phyloP scores from a whole-genome alignment of 805 yeast species.

The Candida patagonica region DNA sequence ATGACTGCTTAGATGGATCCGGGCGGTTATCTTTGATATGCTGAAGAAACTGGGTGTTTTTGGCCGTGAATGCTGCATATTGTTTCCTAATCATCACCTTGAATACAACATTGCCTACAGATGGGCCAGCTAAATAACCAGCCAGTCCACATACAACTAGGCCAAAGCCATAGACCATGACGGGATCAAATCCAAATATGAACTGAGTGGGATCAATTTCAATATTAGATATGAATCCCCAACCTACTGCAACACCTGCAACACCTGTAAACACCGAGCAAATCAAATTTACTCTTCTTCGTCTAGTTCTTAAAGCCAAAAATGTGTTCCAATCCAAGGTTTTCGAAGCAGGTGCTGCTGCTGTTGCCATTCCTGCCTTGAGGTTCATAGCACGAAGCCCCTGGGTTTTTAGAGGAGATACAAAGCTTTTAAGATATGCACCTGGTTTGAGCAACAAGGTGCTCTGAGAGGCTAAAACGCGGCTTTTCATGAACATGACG shows the following conservation, averaged over 20 bases:
- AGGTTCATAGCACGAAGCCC: too few species aligned
- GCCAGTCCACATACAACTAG: constrained; percentile 61
- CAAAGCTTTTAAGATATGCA: not conserved
- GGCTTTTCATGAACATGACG: not conserved
- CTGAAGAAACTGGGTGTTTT: constrained; percentile 65
- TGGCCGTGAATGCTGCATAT: constrained; percentile 28
- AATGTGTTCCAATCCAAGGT: constrained; percentile 69
- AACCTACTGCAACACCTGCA: constrained; percentile 56
- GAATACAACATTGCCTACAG: constrained; percentile 65
- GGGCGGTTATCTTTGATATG: constrained; percentile 74
- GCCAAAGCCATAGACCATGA: constrained; percentile 68
- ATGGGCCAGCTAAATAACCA: constrained; percentile 80
- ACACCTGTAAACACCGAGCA: constrained; percentile 63
- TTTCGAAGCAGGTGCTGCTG: not conserved
- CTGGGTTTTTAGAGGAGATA: not conserved
- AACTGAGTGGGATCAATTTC: constrained; percentile 84
- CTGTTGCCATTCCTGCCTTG: not conserved
- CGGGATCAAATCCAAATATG: constrained; percentile 83
- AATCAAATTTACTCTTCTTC: constrained; percentile 57
- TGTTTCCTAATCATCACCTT: constrained; percentile 27
- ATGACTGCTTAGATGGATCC: constrained; percentile 83
- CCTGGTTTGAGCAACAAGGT: not conserved
- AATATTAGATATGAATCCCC: constrained; percentile 67
- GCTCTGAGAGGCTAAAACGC: not conserved
- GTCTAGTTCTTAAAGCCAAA: constrained; percentile 63